phyloP scores from a whole-genome alignment of 2,329 filamentous ascomycete species.

The Leptographium flavum region DNA sequence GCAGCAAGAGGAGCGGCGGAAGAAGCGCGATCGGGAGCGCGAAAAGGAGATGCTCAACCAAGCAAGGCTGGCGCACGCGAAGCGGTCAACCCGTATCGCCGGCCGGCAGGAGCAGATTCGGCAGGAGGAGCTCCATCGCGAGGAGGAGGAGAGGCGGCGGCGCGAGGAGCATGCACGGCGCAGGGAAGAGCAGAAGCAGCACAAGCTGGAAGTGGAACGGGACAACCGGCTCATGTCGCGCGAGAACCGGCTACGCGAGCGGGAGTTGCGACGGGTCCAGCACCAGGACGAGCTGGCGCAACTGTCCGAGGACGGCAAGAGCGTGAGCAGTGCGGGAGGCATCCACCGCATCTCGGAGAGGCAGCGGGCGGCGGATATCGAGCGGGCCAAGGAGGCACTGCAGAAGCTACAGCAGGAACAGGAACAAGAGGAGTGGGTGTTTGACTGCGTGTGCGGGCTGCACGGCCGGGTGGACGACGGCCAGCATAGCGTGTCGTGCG shows the following conservation, averaged over 20 bases:
- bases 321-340: slow-evolving; percentile 29
- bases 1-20: slow-evolving; percentile 60
- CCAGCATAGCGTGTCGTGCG: slow-evolving; percentile 84
- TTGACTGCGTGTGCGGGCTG: slow-evolving; percentile 85
- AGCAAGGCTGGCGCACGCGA: slow-evolving; percentile 83
- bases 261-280: slow-evolving; percentile 67
- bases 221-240: slow-evolving; percentile 70
- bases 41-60: slow-evolving; percentile 70
- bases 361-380: slow-evolving; percentile 68
- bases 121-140: slow-evolving; percentile 37
- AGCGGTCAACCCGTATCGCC: slow-evolving; percentile 82
- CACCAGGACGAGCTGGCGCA: slow-evolving; percentile 74
- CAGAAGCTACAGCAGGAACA: slow-evolving; percentile 48
- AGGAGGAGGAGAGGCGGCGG: slow-evolving; percentile 22
- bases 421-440: slow-evolving; percentile 79
- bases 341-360: slow-evolving; percentile 58
- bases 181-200: slow-evolving; percentile 49
- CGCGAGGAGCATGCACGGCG: slow-evolving; percentile 50
- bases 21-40: slow-evolving; percentile 51
- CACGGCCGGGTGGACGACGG: slow-evolving; percentile 92
- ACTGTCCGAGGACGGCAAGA: slow-evolving; percentile 62
- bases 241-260: slow-evolving; percentile 73
- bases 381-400: slow-evolving; percentile 63
- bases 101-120: slow-evolving; percentile 62
- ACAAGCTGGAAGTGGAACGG: slow-evolving; percentile 54